phyloP scores from a whole-genome alignment of 2,329 filamentous ascomycete genomes.

The Leptographium procerum region DNA sequence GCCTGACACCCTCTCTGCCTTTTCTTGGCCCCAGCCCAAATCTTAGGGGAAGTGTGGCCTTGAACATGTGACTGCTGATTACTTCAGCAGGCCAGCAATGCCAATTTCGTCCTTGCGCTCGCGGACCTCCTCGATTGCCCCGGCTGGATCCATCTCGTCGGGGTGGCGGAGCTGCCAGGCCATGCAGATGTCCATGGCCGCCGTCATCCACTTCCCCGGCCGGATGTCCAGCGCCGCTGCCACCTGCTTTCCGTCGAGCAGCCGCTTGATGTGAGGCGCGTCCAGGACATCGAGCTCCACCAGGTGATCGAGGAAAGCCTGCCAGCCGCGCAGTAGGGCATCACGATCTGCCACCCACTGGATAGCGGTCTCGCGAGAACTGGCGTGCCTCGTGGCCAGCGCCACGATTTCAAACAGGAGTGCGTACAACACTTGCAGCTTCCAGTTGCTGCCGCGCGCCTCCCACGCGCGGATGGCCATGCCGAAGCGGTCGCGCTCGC shows the following conservation, averaged over 20 bases:
- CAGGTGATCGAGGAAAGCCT: slow-evolving; percentile 43
- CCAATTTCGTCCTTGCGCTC: slow-evolving; percentile 40
- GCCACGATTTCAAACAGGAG: slow-evolving; percentile 50
- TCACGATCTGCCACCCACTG: slow-evolving; percentile 17
- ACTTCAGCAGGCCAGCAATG: slow-evolving; percentile 17
- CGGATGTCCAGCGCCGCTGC: slow-evolving; percentile 55
- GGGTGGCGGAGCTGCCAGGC: slow-evolving; percentile 85
- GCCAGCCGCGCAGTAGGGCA: slow-evolving; percentile 38
- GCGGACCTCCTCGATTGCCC: slow-evolving; percentile 49
- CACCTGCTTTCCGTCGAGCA: slow-evolving; percentile 67
- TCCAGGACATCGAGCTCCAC: slow-evolving; percentile 43
- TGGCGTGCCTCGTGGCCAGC: not conserved
- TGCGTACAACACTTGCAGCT: slow-evolving; percentile 56
- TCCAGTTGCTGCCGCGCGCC: slow-evolving; percentile 50
- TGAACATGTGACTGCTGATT: too few species aligned
- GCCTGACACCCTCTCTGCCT: too few species aligned
- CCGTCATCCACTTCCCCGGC: slow-evolving; percentile 75
- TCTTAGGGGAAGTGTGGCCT: too few species aligned
- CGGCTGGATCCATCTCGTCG: slow-evolving; percentile 43
- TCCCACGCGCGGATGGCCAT: slow-evolving; percentile 69
- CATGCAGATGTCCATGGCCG: slow-evolving; percentile 67
- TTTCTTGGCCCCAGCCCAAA: too few species aligned
- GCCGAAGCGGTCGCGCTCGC: slow-evolving; percentile 53
- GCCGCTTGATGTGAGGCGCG: slow-evolving; percentile 44
- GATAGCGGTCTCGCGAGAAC: too few species aligned